Percentiles rank a stretch among this genome's conserved stretches.
Conservation (phyloP, 2,329 filamentous ascomycete species). For the Tolypocladium endophyticum region DNA sequence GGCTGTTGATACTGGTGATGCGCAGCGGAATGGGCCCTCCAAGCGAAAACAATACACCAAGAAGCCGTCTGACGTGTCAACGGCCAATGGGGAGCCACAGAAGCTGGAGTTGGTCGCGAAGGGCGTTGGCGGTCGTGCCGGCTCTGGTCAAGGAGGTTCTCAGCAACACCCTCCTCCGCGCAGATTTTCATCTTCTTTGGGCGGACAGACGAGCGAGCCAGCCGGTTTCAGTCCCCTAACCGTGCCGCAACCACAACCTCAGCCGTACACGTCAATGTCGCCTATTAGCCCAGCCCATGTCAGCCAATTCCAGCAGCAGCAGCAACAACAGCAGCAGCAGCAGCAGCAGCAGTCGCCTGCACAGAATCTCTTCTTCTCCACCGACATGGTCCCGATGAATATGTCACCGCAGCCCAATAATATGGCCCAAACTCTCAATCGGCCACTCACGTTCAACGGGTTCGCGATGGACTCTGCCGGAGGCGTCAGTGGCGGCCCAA, state of each 20-base stretch:
- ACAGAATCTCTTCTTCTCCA: conserved; percentile 32
- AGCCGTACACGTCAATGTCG: conserved; percentile 36
- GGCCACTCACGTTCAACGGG: conserved; percentile 65
- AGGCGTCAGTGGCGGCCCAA: conserved; percentile 22
- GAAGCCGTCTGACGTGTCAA: conserved; percentile 13
- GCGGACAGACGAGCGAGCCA: conserved; percentile 29
- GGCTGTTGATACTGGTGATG: conserved; percentile 29
- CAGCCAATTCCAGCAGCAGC: conserved; percentile 25
- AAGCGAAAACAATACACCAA: conserved; percentile 29
- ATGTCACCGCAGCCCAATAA: conserved; percentile 37
- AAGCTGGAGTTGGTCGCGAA: conserved; percentile 2
- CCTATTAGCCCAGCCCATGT: conserved; percentile 41
- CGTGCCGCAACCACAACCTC: conserved; percentile 28
- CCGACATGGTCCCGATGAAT: conserved; percentile 42
- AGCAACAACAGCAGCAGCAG: conserved; percentile 7
- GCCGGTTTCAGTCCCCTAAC: conserved; percentile 28
- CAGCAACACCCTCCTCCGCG: conserved; percentile 14
- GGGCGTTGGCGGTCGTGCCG: conserved; percentile 2
- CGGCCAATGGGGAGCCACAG: conserved; percentile 1
- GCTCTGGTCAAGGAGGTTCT: conserved; percentile 2
- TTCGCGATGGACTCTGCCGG: conserved; percentile 45
- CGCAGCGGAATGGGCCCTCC: conserved; percentile 8
- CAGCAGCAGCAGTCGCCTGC: conserved; percentile 19
- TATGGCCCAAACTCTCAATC: conserved; percentile 59
- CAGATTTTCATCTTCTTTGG: conserved; percentile 30